A percentile compares a stretch with the other conserved stretches of the same genome.
Evolutionary conservation across 805 yeast genomes (phyloP).

Genomic region (Candida tallmaniae): DNA sequence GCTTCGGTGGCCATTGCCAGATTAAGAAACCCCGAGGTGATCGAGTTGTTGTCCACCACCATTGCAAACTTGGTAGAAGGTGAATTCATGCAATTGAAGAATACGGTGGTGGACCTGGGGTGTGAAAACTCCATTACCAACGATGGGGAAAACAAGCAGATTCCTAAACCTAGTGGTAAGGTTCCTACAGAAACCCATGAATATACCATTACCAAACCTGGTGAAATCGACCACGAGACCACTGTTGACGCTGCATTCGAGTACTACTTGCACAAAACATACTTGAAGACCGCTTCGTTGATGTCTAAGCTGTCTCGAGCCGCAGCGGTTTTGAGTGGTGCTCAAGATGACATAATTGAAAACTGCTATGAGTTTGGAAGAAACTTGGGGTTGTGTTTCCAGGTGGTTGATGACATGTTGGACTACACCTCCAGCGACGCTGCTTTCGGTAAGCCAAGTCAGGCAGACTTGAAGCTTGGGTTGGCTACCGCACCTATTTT

Average conservation of each 20-base stretch:
- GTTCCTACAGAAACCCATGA: constrained; percentile 60
- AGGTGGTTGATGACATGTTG: constrained; percentile 91
- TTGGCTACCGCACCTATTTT: constrained; percentile 95
- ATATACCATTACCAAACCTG: constrained; percentile 40
- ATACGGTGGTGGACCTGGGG: constrained; percentile 62
- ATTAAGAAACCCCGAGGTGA: constrained; percentile 93
- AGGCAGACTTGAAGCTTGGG: constrained; percentile 90
- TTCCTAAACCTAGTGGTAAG: constrained; percentile 59
- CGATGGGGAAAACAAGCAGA: constrained; percentile 38
- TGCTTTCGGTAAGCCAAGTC: constrained; percentile 90
- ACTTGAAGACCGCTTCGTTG: constrained; percentile 88
- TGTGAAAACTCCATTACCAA: constrained; percentile 46
- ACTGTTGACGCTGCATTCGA: constrained; percentile 88
- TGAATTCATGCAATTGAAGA: constrained; percentile 96
- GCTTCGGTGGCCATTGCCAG: constrained; percentile 96
- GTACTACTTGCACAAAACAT: constrained; percentile 91
- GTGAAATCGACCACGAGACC: constrained; percentile 49
- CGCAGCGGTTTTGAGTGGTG: constrained; percentile 88
- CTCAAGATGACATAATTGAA: constrained; percentile 70
- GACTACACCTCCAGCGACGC: constrained; percentile 88
- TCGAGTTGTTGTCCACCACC: constrained; percentile 89
- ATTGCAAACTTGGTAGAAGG: constrained; percentile 98
- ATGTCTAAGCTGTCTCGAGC: constrained; percentile 93
- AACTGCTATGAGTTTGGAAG: constrained; percentile 88
- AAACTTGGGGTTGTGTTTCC: constrained; percentile 92